These are phyloP conservation scores for Leccinum ochraceum DNA, from an alignment of 768 basidiomycete genomes.

Conservation along the genomic window DNA sequence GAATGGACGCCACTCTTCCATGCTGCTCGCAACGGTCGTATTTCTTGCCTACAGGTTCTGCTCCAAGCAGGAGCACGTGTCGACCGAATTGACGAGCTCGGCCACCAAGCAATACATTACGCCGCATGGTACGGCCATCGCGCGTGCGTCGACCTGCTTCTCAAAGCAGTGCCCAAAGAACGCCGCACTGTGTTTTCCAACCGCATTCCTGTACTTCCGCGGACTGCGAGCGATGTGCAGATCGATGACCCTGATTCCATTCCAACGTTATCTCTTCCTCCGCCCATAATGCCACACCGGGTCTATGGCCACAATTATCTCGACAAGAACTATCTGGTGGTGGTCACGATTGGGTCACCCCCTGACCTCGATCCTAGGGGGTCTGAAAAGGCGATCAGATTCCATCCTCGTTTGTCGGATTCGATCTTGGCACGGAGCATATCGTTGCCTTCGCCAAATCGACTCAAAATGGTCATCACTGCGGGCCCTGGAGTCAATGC, in stretches of 20 bases:
- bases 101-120: slow-evolving; percentile 85
- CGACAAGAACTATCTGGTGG: slow-evolving; percentile 81
- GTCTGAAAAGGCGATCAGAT: slow-evolving; percentile 54
- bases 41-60: slow-evolving; percentile 72
- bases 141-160: slow-evolving; percentile 60
- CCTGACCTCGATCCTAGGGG: slow-evolving; percentile 39
- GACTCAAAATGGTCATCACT: slow-evolving; percentile 94
- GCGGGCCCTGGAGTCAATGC: slow-evolving; percentile 80
- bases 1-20: slow-evolving; percentile 99
- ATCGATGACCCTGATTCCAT: slow-evolving; percentile 87
- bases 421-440: slow-evolving; percentile 66
- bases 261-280: slow-evolving; percentile 91
- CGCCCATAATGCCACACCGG: slow-evolving; percentile 97
- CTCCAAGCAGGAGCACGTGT: slow-evolving; percentile 78
- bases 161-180: slow-evolving; percentile 38
- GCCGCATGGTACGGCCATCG: slow-evolving; percentile 96
- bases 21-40: slow-evolving; percentile 84
- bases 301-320: slow-evolving; percentile 97
- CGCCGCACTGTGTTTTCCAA: slow-evolving; percentile 17
- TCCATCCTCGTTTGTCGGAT: slow-evolving; percentile 74
- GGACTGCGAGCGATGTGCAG: slow-evolving; percentile 34
- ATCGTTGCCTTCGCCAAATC: slow-evolving; percentile 66
- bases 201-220: slow-evolving; percentile 23
- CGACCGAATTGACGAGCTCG: slow-evolving; percentile 79
- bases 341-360: slow-evolving; percentile 72